Base-by-base conservation (phyloP, 768 basidiomycete genomes). In the Boletus coccyginus region DNA sequence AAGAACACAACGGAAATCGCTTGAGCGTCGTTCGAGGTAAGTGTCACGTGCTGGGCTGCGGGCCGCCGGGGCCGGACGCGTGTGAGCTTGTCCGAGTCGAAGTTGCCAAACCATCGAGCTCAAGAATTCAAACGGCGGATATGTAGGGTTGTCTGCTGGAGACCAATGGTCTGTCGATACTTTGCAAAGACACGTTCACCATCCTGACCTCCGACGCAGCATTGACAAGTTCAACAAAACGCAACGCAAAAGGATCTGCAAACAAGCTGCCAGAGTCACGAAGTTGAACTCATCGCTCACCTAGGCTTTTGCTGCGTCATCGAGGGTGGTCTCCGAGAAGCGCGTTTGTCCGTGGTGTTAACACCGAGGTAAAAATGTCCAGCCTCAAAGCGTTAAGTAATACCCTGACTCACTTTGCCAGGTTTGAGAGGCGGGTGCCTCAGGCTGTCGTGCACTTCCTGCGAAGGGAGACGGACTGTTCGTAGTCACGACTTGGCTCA, bases 31-130 rank as follows among this genome's bases (percentile, higher is more conserved):
- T 38, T 38, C 38, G n/a, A 31, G 39, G 17, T 31, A 10, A 13
- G 39, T 21, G 45, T 55, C 64, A 65, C 64, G 64, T 65, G 62
- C 66, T 88, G 89, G 35, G 7, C 12, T 12, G 11, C 40, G 40
- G 40, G 40, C 40, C 40, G 40, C 27, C 5, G 27, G 27, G 3
- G 27, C 27, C 40, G 40, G 40, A 19, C 21, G 41, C 19, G 41
- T 41, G 41, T 21, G 19, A 41, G 9, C 17, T 10, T 7, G 33
- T 5, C 7, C 9, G 9, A n/a, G n/a, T n/a, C n/a, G n/a, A n/a
- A n/a, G n/a, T n/a, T n/a, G 17, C 4, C 5, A 13, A 33, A 13
- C 9, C 33, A 35, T 11, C n/a, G 8, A 40, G n/a, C 17, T n/a
- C 8, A 4, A 14, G 39, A 39, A 44, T 10, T 8, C 24, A 43